Base-by-base conservation (phyloP, 352 stramenopile species). In the Bremia lactucae region DNA sequence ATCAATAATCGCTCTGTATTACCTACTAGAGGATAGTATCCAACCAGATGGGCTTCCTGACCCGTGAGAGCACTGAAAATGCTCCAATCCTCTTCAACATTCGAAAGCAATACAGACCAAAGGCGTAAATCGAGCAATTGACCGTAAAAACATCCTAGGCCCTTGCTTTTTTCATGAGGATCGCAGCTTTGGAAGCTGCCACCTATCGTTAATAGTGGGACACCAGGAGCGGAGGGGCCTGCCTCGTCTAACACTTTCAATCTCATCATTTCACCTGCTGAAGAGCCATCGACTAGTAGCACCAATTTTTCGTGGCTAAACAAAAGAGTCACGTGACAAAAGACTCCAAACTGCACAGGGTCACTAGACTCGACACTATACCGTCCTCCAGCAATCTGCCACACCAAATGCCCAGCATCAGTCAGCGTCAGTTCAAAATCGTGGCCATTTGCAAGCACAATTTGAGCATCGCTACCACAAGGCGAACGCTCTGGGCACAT, bases 21-120 rank as follows among this genome's bases (percentile, higher is more conserved):
- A 2, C 80, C 72, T 23, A 78, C 72, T n/a, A 93, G 46, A 6
- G 77, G 78, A 26, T 83, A 85, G 36, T 93, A 90, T 8, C 69
- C 75, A 13, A 87, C 40, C 20, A 93, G 46, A 24, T 72, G 55
- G 0, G 33, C 40, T 72, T 68, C 62, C 50, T 44, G 39, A 42
- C 55, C 73, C 21, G 46, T 66, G 31, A 68, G 68, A 24, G 44
- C 57, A 13, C 46, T 49, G 36, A 9, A 47, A 24, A 72, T 42
- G 16, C 54, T 63, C 44, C 45, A 68, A 18, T 58, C 58, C 6
- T 61, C 53, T 20, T 61, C 46, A 26, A 64, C 18, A 4, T 62
- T 62, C n/a, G 49, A 44, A 13, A 62, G 19, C 0, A 68, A 25
- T 13, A 45, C 60, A 14, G 66, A 70, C 75, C 75, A 93, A 48